These are phyloP conservation scores for Orbilia ellipsospora DNA, from an alignment of 2,329 filamentous ascomycete species.

Conservation along the genomic window DNA sequence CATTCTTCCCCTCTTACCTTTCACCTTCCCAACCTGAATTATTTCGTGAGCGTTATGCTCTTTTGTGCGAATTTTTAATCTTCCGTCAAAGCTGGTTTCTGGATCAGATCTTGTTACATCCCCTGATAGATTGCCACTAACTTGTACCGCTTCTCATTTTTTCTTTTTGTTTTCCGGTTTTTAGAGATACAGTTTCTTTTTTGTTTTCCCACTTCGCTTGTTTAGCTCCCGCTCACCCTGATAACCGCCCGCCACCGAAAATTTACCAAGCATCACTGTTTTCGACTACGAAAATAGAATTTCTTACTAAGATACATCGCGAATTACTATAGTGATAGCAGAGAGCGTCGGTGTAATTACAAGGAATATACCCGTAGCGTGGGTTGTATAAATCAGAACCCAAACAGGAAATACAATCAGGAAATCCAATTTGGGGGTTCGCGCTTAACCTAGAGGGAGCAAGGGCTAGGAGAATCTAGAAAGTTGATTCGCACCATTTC, in stretches of 20 bases:
- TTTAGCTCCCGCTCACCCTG: conserved; percentile 54
- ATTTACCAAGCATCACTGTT: conserved; percentile 24
- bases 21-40: conserved; percentile 37
- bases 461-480: conserved; percentile 2
- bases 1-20: conserved; percentile 17
- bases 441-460: conserved; percentile 35
- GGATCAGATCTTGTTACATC: conserved; percentile 24
- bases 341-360: conserved; percentile 53
- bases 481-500: conserved; percentile 31
- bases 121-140: conserved; percentile 52
- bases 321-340: conserved; percentile 51
- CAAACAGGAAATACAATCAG: neutral
- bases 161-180: conserved; percentile 36
- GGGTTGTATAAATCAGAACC: conserved; percentile 48
- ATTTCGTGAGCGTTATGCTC: conserved; percentile 33
- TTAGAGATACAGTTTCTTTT: conserved; percentile 42
- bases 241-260: conserved; percentile 47
- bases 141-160: conserved; percentile 43
- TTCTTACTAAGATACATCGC: conserved; percentile 49
- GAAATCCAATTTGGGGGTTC: conserved; percentile 29
- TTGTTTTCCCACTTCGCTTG: conserved; percentile 46
- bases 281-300: conserved; percentile 53
- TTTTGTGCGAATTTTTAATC: conserved; percentile 27
- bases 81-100: conserved; percentile 16
- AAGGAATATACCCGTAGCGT: conserved; percentile 53